phyloP scores from a whole-genome alignment of 2,329 filamentous ascomycete genomes.

The Neopestalotiopsis sp. region DNA sequence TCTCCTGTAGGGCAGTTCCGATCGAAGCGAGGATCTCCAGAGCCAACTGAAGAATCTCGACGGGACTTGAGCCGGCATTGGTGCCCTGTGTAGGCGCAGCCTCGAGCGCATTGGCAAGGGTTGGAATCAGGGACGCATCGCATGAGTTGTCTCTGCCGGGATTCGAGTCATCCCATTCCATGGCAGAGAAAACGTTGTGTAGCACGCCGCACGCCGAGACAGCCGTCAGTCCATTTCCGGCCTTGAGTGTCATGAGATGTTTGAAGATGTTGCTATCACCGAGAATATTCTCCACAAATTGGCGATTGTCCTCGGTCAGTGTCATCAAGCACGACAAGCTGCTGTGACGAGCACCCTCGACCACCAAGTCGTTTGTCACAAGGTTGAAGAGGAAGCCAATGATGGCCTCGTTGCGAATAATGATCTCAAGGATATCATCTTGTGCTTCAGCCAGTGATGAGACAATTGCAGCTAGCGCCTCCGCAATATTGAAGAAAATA shows the following conservation, averaged over 20 bases:
- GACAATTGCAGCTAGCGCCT: slow-evolving; percentile 58
- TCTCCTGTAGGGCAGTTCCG: slow-evolving; percentile 61
- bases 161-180: slow-evolving; percentile 57
- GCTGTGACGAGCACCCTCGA: slow-evolving; percentile 50
- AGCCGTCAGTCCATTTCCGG: slow-evolving; percentile 51
- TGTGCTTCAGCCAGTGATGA: slow-evolving; percentile 61
- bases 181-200: slow-evolving; percentile 64
- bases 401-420: slow-evolving; percentile 54
- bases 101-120: slow-evolving; percentile 46
- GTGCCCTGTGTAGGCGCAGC: slow-evolving; percentile 37
- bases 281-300: slow-evolving; percentile 58
- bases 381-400: slow-evolving; percentile 61
- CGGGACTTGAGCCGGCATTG: slow-evolving; percentile 43
- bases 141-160: slow-evolving; percentile 53
- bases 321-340: slow-evolving; percentile 60
- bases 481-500: slow-evolving; percentile 58
- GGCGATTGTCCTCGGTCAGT: slow-evolving; percentile 64
- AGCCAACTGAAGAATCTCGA: slow-evolving; percentile 57
- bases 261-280: slow-evolving; percentile 56
- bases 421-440: slow-evolving; percentile 62
- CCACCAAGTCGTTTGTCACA: slow-evolving; percentile 43
- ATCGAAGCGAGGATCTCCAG: slow-evolving; percentile 70
- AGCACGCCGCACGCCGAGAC: slow-evolving; percentile 65
- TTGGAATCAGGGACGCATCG: slow-evolving; percentile 55
- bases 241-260: slow-evolving; percentile 52